A percentile compares a stretch with the other conserved stretches of the same genome.
phyloP scores from a whole-genome alignment of 2,329 filamentous ascomycete species.

The Arthrinium puccinioides region DNA sequence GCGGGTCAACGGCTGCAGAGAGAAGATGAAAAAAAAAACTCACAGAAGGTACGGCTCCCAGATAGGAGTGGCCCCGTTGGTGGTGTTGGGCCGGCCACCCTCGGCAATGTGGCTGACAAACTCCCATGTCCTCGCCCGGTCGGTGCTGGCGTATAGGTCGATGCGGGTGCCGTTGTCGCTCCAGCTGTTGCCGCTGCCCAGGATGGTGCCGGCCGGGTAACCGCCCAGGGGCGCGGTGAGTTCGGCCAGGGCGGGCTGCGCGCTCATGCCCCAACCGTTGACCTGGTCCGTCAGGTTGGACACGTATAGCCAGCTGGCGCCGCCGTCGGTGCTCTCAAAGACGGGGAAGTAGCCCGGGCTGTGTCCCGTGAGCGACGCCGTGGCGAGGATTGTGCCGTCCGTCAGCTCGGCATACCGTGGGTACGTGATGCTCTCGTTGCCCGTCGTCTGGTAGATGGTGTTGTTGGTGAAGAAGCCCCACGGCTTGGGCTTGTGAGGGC shows the following conservation, averaged over 20 bases:
- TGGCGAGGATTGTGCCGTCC: constrained; percentile 36
- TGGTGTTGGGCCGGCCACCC: constrained; percentile 50
- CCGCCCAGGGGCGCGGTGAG: constrained; percentile 48
- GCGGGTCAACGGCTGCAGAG: background rate
- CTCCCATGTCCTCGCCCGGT: constrained; percentile 54
- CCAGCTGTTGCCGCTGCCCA: constrained; percentile 51
- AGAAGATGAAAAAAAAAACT: constrained; percentile 3
- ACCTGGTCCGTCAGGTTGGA: constrained; percentile 56
- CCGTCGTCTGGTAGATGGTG: constrained; percentile 8
- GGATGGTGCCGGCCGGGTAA: constrained; percentile 53
- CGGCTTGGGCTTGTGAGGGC: constrained; percentile 1
- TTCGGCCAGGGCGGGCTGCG: constrained; percentile 62
- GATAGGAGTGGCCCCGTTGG: constrained; percentile 58
- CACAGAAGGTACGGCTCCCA: constrained; percentile 63
- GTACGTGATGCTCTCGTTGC: constrained; percentile 12
- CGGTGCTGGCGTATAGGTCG: constrained; percentile 57
- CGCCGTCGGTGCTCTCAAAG: constrained; percentile 40
- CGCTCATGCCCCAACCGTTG: constrained; percentile 57
- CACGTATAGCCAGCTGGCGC: constrained; percentile 53
- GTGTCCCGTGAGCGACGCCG: constrained; percentile 20
- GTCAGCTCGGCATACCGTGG: constrained; percentile 25
- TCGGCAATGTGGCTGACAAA: constrained; percentile 58
- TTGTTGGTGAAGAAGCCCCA: constrained; percentile 10
- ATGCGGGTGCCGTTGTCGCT: constrained; percentile 56
- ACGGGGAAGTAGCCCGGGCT: constrained; percentile 38